phyloP scores from a whole-genome alignment of 2,329 filamentous ascomycete species.

The Xylaria sp. region DNA sequence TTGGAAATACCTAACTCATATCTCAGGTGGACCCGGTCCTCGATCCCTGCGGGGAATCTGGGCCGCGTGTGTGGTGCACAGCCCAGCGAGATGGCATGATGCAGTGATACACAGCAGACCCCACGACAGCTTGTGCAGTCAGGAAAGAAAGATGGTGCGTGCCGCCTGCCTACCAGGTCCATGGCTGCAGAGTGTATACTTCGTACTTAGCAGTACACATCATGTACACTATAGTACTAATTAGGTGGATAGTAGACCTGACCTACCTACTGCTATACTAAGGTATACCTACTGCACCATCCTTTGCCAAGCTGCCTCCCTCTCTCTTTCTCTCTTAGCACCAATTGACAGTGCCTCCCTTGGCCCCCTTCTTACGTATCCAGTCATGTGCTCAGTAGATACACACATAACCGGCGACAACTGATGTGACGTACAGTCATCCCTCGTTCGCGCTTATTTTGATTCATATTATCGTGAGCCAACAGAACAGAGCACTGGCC shows the following conservation, averaged over 20 bases:
- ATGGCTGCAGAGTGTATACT: background rate
- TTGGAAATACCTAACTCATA: constrained; percentile 5
- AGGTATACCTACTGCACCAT: background rate
- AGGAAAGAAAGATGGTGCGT: background rate
- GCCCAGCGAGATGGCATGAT: constrained; percentile 29
- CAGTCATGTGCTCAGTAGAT: background rate
- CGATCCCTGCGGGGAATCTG: constrained; percentile 14
- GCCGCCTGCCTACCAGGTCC: constrained; percentile 3
- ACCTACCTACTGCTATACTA: too few species aligned
- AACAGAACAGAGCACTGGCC: constrained; percentile 6
- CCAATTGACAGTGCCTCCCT: constrained; percentile 25
- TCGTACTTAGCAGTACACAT: background rate
- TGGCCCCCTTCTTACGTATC: constrained; percentile 22
- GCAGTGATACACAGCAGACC: constrained; percentile 29
- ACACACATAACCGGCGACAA: background rate
- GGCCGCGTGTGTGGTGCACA: constrained; percentile 8
- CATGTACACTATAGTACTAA: background rate
- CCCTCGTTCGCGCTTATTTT: constrained; percentile 1
- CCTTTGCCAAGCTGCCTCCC: constrained; percentile 24
- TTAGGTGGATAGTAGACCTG: background rate
- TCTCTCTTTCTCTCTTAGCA: background rate
- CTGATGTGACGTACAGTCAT: constrained; percentile 16
- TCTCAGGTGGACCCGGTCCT: background rate
- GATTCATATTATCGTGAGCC: background rate
- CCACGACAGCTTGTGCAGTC: constrained; percentile 26